Base-by-base conservation (phyloP, 2,329 filamentous ascomycete species). In the Aspergillus udagawae region DNA sequence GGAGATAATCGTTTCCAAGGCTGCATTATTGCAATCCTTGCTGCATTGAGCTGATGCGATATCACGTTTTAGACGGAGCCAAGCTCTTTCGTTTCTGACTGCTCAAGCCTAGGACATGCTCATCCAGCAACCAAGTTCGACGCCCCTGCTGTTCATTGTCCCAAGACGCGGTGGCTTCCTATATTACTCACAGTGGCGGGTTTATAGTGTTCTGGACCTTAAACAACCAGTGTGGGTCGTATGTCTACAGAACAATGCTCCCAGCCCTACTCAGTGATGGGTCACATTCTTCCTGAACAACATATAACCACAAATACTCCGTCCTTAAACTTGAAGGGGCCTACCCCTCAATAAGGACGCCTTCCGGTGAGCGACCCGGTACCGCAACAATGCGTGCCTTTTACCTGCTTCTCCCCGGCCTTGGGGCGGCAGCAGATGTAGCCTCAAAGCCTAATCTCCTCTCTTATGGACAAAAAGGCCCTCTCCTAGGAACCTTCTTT, bases 401-500 rank as follows among this genome's bases (percentile, higher is more conserved):
- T n/a, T 47, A 41, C 8, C 42, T 21, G 20, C 4, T 21, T 49
- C 12, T 55, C 5, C 27, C 49, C 14, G 12, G 53, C 49, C 32
- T 56, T 20, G 44, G 45, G 3, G 54, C 38, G 23, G 52, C 42
- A 5, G 60, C 58, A 10, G 51, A 60, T 12, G 14, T 45, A 38
- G 28, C 27, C 5, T 51, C 50, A 7, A 52, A 63, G 28, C 54
- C 55, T 47, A 65, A 68, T 45, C 55, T 64, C 32, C 62, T 63
- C 38, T 47, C 60, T n/a, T 56, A 65, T 54, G 63, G 60, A 6
- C 53, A 60, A 25, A 48, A 28, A 25, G 63, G 61, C 1, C 49
- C 58, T 25, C 49, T 65, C 27, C 47, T 65, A 12, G 63, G 65
- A 10, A 65, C 49, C 42, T 70, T 41, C 45, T 70, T 56, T 54